Percentiles rank a stretch among this genome's conserved stretches.
Conservation (phyloP, 371 early-diverging fungal genomes). For the Nosema granulosis region DNA sequence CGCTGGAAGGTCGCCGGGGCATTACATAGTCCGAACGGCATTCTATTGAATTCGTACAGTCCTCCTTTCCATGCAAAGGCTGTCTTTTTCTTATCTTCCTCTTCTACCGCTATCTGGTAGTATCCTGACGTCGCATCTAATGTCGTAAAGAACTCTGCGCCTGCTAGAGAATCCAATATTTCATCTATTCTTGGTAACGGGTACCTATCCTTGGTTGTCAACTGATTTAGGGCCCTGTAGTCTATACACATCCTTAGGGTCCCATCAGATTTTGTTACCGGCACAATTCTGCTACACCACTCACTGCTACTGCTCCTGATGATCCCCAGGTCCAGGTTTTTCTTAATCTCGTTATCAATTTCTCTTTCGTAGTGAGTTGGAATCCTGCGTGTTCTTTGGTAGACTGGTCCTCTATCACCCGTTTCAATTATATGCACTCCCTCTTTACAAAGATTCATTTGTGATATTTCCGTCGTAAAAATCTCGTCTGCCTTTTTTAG, state of each 20-base stretch:
- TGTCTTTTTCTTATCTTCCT: constrained; percentile 59
- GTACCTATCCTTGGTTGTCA: constrained; percentile 22
- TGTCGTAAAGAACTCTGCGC: constrained; percentile 41
- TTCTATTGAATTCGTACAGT: constrained; percentile 32
- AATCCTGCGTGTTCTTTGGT: neutral
- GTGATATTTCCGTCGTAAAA: neutral
- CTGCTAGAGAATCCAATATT: constrained; percentile 44
- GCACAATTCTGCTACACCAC: constrained; percentile 20
- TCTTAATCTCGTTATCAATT: constrained; percentile 1
- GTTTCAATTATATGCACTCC: neutral
- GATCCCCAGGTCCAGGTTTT: constrained; percentile 27
- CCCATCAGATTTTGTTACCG: neutral
- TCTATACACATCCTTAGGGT: constrained; percentile 26
- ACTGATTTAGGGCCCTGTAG: neutral
- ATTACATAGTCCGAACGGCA: constrained; percentile 26
- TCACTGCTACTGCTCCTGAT: constrained; percentile 31
- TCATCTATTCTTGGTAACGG: constrained; percentile 39
- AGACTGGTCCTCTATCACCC: neutral
- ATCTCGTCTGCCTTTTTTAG: neutral
- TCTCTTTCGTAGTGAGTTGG: neutral
- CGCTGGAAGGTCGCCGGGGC: neutral
- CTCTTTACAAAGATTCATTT: neutral
- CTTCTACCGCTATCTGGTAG: constrained; percentile 42
- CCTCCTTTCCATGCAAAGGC: constrained; percentile 62
- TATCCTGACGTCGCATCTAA: constrained; percentile 13